Base-by-base conservation (phyloP, 1,284 basidiomycete species). In the Ceratobasidium sp. region DNA sequence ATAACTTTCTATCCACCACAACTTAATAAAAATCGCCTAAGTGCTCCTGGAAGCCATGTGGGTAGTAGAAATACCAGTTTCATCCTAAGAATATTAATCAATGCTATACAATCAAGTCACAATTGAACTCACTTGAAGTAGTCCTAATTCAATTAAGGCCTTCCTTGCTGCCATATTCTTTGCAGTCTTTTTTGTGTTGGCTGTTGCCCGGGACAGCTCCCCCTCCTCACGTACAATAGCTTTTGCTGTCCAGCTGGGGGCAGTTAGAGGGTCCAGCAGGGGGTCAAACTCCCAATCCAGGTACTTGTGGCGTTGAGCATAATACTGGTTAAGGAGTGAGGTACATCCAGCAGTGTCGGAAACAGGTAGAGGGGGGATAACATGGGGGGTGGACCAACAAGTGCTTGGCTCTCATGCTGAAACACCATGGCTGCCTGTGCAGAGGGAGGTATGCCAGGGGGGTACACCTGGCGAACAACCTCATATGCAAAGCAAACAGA, bases 261-360 rank as follows among this genome's bases (percentile, higher is more conserved):
- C 34, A 22, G 60, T 31, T 22, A 62, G 55, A 17, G 58, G 10
- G 7, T 20, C 68, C 70, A 45, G 35, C 40, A 20, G 55, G 49
- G 35, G 45, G 43, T 6, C 10, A 34, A 57, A 67, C 27, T 56
- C 65, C 70, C 70, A 71, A 25, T 69, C 62, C 35, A 67, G 31
- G 29, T 58, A 35, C 35, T 68, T 65, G 29, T 69, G 62, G 32
- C 54, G 60, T 34, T 69, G 52, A 34, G 49, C 38, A 58, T 47
- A 71, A 38, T 58, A 42, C 55, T 71, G 70, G 50, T 71, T 71
- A 31, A 71, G 64, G n/a, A 54, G 40, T 1, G 49, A 69, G 31
- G 68, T 35, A 17, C 62, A 64, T 2, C 60, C 69, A 25, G 54
- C 58, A 29, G 56, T 49, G 57, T 71, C 70, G 3, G 47, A 43